A percentile compares a stretch with the other conserved stretches of the same genome.
These are phyloP conservation scores for Hypomontagnella monticulosa DNA, from an alignment of 495 filamentous ascomycete genomes.

Conservation along the genomic window DNA sequence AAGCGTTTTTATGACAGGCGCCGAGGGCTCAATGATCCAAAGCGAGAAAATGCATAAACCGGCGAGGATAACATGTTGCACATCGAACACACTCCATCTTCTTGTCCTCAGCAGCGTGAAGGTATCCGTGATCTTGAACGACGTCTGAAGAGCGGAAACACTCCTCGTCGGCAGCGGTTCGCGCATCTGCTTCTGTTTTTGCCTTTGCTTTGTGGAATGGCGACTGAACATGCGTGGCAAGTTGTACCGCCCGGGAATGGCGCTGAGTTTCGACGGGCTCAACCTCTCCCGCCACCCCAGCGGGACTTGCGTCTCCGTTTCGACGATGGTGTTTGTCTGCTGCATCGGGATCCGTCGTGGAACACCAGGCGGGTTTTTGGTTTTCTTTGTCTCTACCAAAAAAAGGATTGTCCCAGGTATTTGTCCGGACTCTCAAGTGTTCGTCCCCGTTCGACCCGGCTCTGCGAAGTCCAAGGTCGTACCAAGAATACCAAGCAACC, in stretches of 20 bases:
- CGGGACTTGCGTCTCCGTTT: constrained; percentile 37
- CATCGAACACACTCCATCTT: constrained; percentile 86
- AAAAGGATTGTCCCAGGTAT: background rate
- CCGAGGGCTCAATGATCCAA: constrained; percentile 73
- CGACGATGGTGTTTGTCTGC: constrained; percentile 37
- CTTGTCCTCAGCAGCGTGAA: constrained; percentile 75
- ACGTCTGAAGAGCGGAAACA: constrained; percentile 81
- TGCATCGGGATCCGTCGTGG: constrained; percentile 32
- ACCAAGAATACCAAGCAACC: constrained; percentile 5
- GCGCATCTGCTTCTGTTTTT: constrained; percentile 20
- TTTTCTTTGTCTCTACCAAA: constrained; percentile 9
- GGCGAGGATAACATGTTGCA: constrained; percentile 80
- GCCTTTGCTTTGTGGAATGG: constrained; percentile 1
- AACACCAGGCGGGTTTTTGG: constrained; percentile 2
- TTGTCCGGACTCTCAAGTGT: background rate
- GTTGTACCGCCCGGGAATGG: constrained; percentile 37
- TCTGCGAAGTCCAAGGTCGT: constrained; percentile 1
- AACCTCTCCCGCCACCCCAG: constrained; percentile 40
- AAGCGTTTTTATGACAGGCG: constrained; percentile 76
- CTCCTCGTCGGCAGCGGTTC: constrained; percentile 14
- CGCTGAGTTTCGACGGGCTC: constrained; percentile 36
- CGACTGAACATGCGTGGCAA: constrained; percentile 33
- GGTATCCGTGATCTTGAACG: constrained; percentile 78
- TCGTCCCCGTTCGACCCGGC: background rate
- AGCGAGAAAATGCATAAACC: constrained; percentile 82